Conservation (phyloP, 108 stramenopile species). For the Cyclostephanos invisitatus region DNA sequence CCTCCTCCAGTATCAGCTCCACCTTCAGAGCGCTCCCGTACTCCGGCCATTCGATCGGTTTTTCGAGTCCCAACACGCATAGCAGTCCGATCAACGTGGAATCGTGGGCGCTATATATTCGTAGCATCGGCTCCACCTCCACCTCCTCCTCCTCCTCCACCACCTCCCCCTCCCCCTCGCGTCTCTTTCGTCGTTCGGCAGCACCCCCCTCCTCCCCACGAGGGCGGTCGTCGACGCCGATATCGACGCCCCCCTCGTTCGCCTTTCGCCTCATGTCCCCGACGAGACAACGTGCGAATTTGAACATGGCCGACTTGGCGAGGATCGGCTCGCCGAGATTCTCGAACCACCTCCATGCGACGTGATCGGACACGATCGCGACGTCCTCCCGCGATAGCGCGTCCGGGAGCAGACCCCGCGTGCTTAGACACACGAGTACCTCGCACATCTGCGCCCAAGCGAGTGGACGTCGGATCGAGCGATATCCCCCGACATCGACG, state of each 20-base stretch:
- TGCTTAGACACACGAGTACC: constrained; percentile 69
- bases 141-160: no score
- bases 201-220: constrained; percentile 6
- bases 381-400: constrained; percentile 62
- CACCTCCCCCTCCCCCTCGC: constrained; percentile 8
- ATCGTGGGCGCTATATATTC: constrained; percentile 79
- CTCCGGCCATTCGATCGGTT: constrained; percentile 72
- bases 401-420: constrained; percentile 60
- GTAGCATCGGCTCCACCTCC: constrained; percentile 50
- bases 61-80: constrained; percentile 73
- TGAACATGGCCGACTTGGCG: constrained; percentile 71
- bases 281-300: constrained; percentile 51
- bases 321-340: constrained; percentile 63
- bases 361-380: constrained; percentile 57
- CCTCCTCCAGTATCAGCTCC: constrained; percentile 66
- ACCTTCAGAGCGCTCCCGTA: constrained; percentile 75
- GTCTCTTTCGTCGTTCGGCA: constrained; percentile 12
- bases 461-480: constrained; percentile 42
- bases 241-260: neutral
- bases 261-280: constrained; percentile 45
- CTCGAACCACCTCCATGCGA: constrained; percentile 84
- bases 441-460: constrained; percentile 77
- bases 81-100: constrained; percentile 79
- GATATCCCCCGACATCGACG: neutral
- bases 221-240: neutral